phyloP scores from a whole-genome alignment of 768 basidiomycete genomes.

The Xerocomus spinulosus region DNA sequence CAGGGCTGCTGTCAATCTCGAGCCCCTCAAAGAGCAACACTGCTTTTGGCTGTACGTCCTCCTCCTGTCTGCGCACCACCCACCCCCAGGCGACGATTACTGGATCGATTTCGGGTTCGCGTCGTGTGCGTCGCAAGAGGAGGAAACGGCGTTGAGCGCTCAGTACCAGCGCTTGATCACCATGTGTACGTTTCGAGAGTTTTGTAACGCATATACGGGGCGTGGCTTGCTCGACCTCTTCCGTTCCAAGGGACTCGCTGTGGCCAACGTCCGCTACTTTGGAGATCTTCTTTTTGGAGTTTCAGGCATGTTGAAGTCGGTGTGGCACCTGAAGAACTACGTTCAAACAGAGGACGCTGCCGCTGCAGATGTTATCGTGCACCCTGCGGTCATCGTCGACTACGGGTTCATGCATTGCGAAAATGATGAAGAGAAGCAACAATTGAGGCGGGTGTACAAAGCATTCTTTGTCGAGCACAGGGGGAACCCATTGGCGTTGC shows the following conservation, averaged over 20 bases:
- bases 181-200: constrained; percentile 12
- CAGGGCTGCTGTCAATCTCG: background rate
- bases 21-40: background rate
- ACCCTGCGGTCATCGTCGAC: background rate
- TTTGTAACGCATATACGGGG: background rate
- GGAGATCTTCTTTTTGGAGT: background rate
- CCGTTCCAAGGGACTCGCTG: background rate
- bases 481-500: constrained; percentile 31
- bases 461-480: constrained; percentile 24
- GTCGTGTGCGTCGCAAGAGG: constrained; percentile 8
- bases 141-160: background rate
- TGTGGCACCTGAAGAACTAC: constrained; percentile 9
- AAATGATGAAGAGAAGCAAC: constrained; percentile 1
- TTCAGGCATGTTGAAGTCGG: background rate
- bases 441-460: constrained; percentile 32
- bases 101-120: constrained; percentile 22
- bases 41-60: constrained; percentile 1
- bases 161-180: constrained; percentile 4
- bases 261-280: background rate
- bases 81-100: background rate
- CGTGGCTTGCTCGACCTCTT: constrained; percentile 6
- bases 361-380: background rate
- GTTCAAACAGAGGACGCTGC: background rate
- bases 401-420: constrained; percentile 16
- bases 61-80: background rate